phyloP scores from a whole-genome alignment of 2,329 filamentous ascomycete species.

The Cadophora sp. region DNA sequence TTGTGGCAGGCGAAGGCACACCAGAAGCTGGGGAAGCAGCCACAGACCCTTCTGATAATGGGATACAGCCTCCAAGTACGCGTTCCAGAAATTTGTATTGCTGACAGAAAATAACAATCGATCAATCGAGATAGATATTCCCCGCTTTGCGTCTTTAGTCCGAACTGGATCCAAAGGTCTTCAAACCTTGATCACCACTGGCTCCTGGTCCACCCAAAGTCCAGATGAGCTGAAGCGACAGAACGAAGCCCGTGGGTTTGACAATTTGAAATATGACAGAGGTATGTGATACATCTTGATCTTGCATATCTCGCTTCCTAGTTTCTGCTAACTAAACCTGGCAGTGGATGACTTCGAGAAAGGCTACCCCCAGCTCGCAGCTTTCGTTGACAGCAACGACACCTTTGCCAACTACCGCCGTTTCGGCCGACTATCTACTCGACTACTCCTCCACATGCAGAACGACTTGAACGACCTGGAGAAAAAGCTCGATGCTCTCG shows the following conservation, averaged over 20 bases:
- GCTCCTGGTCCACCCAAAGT: constrained; percentile 1
- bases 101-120: background rate
- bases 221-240: background rate
- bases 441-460: constrained; percentile 22
- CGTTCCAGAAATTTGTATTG: background rate
- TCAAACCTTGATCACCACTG: background rate
- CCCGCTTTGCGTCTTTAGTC: background rate
- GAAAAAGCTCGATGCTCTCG: constrained; percentile 21
- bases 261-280: background rate
- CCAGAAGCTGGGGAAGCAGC: background rate
- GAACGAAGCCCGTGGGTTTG: background rate
- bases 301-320: background rate
- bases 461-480: constrained; percentile 24
- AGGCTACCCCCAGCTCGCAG: constrained; percentile 28
- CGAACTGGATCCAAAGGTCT: constrained; percentile 6
- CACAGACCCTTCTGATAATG: background rate
- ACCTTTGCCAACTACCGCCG: constrained; percentile 22
- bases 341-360: background rate
- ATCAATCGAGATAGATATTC: background rate
- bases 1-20: background rate
- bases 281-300: background rate
- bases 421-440: constrained; percentile 22
- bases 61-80: background rate
- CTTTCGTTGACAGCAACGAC: constrained; percentile 18
- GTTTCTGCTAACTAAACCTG: background rate